Base-by-base conservation (phyloP, 306 rosid genomes). In the Glycine latifolia region DNA sequence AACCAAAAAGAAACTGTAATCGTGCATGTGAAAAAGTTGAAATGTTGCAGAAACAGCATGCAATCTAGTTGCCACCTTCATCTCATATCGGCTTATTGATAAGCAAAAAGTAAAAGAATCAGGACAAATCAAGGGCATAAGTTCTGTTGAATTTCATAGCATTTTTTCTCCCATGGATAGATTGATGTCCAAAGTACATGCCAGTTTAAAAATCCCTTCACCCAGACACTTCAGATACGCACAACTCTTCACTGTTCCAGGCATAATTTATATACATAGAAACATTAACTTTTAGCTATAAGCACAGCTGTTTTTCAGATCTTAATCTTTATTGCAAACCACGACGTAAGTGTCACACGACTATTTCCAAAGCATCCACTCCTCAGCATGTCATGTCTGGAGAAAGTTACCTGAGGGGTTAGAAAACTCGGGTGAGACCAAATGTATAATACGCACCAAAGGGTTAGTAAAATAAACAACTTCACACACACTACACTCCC, bases 361-460 rank as follows among this genome's bases (percentile, higher is more conserved):
- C 76, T 78, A 43, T 78, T 73, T 35, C 80, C 86, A 53, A 73
- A 75, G 89, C 92, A 81, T 89, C 92, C 86, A 76, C 81, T 82
- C 90, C 94, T 91, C 93, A 84, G 89, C 89, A 85, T 79, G 59
- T 88, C 97, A 85, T 80, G 48, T 88, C 84, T 74, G 82, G 73
- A 83, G 82, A 80, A 82, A 41, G 53, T 73, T 62, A 67, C 89
- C 89, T 84, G 85, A 20, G 41, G n/a, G 44, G 7, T 8, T 8
- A 4, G 44, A 43, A 14, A 71, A 59, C 62, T 47, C 71, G 50
- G 6, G 60, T 26, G 48, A 63, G 75, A 59, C 31, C 63, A 7
- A 47, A 78, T 75, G 35, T 44, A 35, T 44, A 12, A 79, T 11
- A 15, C 44, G 33, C 60, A 39, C 8, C 74, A 66, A 33, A 43